phyloP scores from a whole-genome alignment of 2,329 filamentous ascomycete genomes.

The Pleomassaria siparia region DNA sequence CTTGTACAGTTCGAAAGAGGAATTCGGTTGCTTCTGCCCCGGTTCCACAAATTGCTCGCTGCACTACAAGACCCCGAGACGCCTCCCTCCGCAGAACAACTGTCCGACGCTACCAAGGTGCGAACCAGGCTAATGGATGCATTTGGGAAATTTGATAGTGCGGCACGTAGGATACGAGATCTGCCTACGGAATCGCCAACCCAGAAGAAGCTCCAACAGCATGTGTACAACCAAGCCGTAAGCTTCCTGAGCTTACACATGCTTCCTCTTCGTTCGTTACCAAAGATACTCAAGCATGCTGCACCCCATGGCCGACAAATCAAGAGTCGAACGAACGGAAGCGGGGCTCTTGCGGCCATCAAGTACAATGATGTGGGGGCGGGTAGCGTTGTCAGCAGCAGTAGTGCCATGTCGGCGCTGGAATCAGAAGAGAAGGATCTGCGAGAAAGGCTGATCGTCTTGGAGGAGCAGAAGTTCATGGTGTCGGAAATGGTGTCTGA shows the following conservation, averaged over 20 bases:
- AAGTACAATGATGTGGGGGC: constrained; percentile 57
- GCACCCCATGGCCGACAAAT: constrained; percentile 50
- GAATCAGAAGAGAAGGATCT: constrained; percentile 84
- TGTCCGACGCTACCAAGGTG: constrained; percentile 83
- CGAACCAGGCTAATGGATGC: constrained; percentile 87
- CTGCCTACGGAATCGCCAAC: constrained; percentile 71
- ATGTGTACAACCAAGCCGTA: constrained; percentile 79
- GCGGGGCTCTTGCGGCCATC: constrained; percentile 58
- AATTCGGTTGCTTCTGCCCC: constrained; percentile 77
- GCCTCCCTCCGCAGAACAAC: constrained; percentile 67
- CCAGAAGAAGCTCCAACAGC: constrained; percentile 74
- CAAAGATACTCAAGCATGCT: constrained; percentile 56
- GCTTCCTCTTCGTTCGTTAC: constrained; percentile 70
- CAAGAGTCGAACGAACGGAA: constrained; percentile 36
- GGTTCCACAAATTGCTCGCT: constrained; percentile 76
- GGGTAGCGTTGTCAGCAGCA: constrained; percentile 58
- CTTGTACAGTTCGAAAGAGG: constrained; percentile 85
- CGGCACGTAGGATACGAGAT: constrained; percentile 78
- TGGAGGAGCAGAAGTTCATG: constrained; percentile 90
- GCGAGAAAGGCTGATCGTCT: constrained; percentile 75
- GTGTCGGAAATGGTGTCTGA: constrained; percentile 82
- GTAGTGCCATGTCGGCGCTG: constrained; percentile 63
- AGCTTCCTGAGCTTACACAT: constrained; percentile 87
- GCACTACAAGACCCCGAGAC: constrained; percentile 72
- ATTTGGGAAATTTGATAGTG: constrained; percentile 83